These are phyloP conservation scores for Chrysoporthe austroafricana DNA, from an alignment of 2,329 filamentous ascomycete genomes.

Conservation along the genomic window DNA sequence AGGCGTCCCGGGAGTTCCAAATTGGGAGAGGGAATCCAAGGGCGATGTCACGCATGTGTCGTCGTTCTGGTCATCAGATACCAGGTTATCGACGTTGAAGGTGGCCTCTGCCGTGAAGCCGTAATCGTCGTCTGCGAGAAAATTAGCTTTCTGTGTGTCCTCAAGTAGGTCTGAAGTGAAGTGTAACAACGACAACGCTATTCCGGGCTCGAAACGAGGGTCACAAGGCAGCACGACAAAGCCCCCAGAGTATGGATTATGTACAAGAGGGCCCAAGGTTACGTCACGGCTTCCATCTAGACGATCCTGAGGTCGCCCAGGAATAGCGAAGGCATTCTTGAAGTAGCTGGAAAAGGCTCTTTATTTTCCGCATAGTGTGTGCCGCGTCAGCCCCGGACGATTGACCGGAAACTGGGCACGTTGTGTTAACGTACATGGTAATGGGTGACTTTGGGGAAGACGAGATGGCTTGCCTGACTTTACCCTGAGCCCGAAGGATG, in stretches of 20 bases:
- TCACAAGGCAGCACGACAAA: conserved; percentile 31
- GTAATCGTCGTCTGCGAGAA: conserved; percentile 65
- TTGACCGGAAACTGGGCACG: conserved; percentile 39
- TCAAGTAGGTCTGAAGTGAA: conserved; percentile 27
- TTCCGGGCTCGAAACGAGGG: conserved; percentile 26
- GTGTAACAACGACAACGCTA: conserved; percentile 11
- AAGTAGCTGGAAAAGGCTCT: conserved; percentile 26
- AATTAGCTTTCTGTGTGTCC: not conserved
- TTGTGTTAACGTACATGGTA: conserved; percentile 67
- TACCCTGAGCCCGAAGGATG: conserved; percentile 45
- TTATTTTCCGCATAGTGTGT: conserved; percentile 34
- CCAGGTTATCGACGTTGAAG: conserved; percentile 69
- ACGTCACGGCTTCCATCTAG: conserved; percentile 30
- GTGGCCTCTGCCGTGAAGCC: conserved; percentile 63
- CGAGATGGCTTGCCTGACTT: conserved; percentile 71
- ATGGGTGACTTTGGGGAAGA: conserved; percentile 60
- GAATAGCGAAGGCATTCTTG: conserved; percentile 22
- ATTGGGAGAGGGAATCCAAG: conserved; percentile 10
- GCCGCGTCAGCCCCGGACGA: conserved; percentile 60
- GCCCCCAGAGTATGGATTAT: conserved; percentile 35
- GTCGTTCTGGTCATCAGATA: conserved; percentile 58
- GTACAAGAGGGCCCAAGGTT: conserved; percentile 40
- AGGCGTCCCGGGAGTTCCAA: conserved; percentile 14
- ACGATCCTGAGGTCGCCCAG: conserved; percentile 19
- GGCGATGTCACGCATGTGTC: conserved; percentile 6